phyloP scores from a whole-genome alignment of 108 stramenopile genomes.

The Fistulifera pelliculosa region DNA sequence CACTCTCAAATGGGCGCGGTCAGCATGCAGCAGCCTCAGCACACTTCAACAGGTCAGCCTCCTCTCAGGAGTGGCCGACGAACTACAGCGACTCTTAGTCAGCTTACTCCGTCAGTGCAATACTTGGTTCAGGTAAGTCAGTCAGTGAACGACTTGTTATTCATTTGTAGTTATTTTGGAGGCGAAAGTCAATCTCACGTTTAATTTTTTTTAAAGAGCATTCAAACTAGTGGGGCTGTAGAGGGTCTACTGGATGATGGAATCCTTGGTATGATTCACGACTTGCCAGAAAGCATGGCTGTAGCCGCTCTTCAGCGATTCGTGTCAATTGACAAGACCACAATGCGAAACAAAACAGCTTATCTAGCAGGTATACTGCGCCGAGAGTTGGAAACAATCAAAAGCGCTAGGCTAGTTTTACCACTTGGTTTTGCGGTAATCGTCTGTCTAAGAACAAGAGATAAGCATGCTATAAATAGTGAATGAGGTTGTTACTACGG shows the following conservation, averaged over 20 bases:
- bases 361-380: constrained; percentile 67
- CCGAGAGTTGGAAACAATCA: constrained; percentile 51
- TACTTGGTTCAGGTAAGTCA: constrained; percentile 54
- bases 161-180: too few relatives aligned
- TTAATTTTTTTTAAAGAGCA: constrained; percentile 22
- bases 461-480: too few relatives aligned
- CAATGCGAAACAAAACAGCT: constrained; percentile 64
- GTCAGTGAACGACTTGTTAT: too few relatives aligned
- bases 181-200: neutral
- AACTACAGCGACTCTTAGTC: constrained; percentile 38
- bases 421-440: too few relatives aligned
- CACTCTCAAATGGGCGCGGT: too few relatives aligned
- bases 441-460: too few relatives aligned
- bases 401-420: constrained; percentile 25
- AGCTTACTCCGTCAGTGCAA: constrained; percentile 50
- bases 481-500: too few relatives aligned
- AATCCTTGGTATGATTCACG: constrained; percentile 62
- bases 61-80: constrained; percentile 2
- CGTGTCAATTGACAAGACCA: constrained; percentile 44
- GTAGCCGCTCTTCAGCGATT: constrained; percentile 56
- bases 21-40: too few relatives aligned
- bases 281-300: constrained; percentile 58
- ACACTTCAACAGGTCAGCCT: neutral
- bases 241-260: constrained; percentile 47
- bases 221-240: constrained; percentile 61